A percentile compares a stretch with the other conserved stretches of the same genome.
Conservation (phyloP, 2,329 filamentous ascomycete species). For the Laburnicola sp. region DNA sequence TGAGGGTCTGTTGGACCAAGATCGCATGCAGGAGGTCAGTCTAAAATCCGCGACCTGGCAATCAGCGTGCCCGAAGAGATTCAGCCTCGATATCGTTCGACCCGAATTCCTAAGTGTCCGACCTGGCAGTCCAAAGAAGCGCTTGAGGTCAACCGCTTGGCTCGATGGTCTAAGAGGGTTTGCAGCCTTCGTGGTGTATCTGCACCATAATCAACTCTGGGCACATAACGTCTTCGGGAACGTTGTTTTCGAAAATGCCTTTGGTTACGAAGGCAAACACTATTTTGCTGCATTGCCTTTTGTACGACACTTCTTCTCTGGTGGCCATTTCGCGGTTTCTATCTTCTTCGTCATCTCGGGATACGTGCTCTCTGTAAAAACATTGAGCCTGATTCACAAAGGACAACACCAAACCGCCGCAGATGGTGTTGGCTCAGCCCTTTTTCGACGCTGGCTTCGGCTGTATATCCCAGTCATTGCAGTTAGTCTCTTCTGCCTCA, state of each 20-base stretch:
- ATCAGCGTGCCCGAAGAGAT: slow-evolving; percentile 29
- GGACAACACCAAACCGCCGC: slow-evolving; percentile 45
- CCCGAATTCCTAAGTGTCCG: slow-evolving; percentile 35
- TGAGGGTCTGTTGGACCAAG: slow-evolving; percentile 34
- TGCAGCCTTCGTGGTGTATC: slow-evolving; percentile 67
- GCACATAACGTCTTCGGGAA: slow-evolving; percentile 52
- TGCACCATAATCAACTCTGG: slow-evolving; percentile 56
- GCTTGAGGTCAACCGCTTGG: slow-evolving; percentile 37
- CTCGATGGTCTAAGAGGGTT: slow-evolving; percentile 69
- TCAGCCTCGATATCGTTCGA: slow-evolving; percentile 37
- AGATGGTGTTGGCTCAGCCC: slow-evolving; percentile 52
- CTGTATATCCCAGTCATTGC: slow-evolving; percentile 57
- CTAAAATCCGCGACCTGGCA: slow-evolving; percentile 32
- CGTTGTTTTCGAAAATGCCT: slow-evolving; percentile 48
- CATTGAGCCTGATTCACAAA: slow-evolving; percentile 49
- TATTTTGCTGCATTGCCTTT: slow-evolving; percentile 46
- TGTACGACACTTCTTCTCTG: slow-evolving; percentile 54
- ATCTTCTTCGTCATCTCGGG: slow-evolving; percentile 59
- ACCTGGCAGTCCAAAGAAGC: slow-evolving; percentile 24
- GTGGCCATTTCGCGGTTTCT: slow-evolving; percentile 56
- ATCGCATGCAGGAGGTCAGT: slow-evolving; percentile 28
- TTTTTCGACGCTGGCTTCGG: slow-evolving; percentile 57
- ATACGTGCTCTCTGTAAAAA: slow-evolving; percentile 56
- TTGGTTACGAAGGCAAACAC: slow-evolving; percentile 35
- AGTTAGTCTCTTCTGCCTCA: slow-evolving; percentile 59